Conservation (phyloP, 176 grass and related monocot genomes). For the Canna indica region DNA sequence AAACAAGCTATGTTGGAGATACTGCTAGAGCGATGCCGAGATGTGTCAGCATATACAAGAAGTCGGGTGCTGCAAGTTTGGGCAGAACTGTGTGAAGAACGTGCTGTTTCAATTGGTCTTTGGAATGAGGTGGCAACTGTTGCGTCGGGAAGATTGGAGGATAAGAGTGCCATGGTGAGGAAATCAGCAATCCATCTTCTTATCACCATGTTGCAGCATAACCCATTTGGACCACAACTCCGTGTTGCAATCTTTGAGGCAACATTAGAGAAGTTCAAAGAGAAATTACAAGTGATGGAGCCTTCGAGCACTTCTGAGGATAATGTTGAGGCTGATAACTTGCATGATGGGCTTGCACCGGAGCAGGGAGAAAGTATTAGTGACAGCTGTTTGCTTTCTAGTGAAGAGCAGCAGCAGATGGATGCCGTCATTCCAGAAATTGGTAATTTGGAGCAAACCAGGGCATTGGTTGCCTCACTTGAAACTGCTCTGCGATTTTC, state of each 20-base stretch:
- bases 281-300: conserved; percentile 65
- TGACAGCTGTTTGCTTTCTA: conserved; percentile 72
- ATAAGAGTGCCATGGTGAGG: conserved; percentile 92
- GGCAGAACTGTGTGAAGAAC: conserved; percentile 85
- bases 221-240: conserved; percentile 88
- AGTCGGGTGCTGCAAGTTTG: conserved; percentile 96
- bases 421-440: conserved; percentile 52
- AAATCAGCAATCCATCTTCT: conserved; percentile 86
- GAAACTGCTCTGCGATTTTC: conserved; percentile 86
- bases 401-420: conserved; percentile 46
- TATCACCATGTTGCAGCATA: conserved; percentile 88
- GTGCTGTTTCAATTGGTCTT: conserved; percentile 83
- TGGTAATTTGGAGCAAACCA: conserved; percentile 82
- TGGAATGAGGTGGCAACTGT: conserved; percentile 89
- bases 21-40: conserved; percentile 77
- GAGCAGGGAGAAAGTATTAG: conserved; percentile 66
- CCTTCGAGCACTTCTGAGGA: conserved; percentile 27
- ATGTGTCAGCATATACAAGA: conserved; percentile 90
- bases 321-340: conserved; percentile 24
- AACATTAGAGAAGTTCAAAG: conserved; percentile 81
- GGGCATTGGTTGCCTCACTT: conserved; percentile 90
- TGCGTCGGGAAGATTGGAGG: conserved; percentile 79
- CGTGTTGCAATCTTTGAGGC: conserved; percentile 61
- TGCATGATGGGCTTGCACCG: conserved; percentile 25
- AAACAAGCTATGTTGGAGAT: conserved; percentile 97